Evolutionary conservation across 768 basidiomycete species (phyloP).

Genomic region (Pisolithus tinctorius): DNA sequence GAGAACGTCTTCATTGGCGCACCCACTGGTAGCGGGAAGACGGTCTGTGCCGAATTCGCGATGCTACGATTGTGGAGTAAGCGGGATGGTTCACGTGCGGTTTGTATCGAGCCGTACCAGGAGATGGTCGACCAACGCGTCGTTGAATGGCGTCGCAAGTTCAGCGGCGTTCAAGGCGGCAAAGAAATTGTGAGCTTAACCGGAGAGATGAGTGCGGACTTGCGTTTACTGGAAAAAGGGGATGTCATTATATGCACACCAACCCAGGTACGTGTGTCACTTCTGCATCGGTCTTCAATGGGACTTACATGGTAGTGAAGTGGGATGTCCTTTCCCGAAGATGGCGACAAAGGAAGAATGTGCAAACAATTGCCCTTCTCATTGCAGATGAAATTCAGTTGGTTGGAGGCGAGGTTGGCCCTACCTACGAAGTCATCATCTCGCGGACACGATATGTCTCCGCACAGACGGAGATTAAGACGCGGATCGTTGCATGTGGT

Average conservation of each 20-base stretch:
- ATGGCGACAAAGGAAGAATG: constrained; percentile 96
- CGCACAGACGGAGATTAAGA: constrained; percentile 87
- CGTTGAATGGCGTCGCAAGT: constrained; percentile 84
- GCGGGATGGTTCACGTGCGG: constrained; percentile 71
- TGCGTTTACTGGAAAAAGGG: constrained; percentile 82
- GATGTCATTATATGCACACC: constrained; percentile 96
- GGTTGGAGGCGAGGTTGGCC: constrained; percentile 90
- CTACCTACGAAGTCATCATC: constrained; percentile 93
- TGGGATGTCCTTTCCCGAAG: constrained; percentile 94
- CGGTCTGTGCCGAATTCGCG: constrained; percentile 95
- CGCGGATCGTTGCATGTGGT: constrained; percentile 90
- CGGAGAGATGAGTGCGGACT: constrained; percentile 88
- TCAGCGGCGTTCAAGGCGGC: constrained; percentile 74
- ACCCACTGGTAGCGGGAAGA: constrained; percentile 96
- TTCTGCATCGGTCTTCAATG: background rate
- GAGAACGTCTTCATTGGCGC: constrained; percentile 97
- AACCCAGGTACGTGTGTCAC: constrained; percentile 51
- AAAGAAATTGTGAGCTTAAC: constrained; percentile 93
- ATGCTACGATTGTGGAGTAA: constrained; percentile 93
- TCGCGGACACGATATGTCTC: constrained; percentile 96
- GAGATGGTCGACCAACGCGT: constrained; percentile 95
- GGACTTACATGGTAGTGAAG: constrained; percentile 30
- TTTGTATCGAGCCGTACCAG: constrained; percentile 94
- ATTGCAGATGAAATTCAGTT: constrained; percentile 96
- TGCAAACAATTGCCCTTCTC: constrained; percentile 85